phyloP scores from a whole-genome alignment of 139 green algal species.

The Closterium sp. region DNA sequence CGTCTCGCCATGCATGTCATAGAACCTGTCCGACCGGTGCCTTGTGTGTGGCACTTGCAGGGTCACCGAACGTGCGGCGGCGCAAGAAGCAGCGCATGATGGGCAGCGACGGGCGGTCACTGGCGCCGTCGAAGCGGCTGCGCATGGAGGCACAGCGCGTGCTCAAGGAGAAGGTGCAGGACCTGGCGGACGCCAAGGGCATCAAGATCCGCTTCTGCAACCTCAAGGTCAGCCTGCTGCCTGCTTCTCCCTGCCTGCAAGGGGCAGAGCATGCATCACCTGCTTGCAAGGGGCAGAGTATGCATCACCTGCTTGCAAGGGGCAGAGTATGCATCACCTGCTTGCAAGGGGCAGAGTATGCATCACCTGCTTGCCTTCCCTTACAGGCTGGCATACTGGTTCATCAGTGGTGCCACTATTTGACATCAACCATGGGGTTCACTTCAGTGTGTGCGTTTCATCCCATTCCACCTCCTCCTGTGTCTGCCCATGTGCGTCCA shows the following conservation, averaged over 20 bases:
- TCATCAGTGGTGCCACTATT: background rate
- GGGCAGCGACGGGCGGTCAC: background rate
- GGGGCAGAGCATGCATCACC: background rate
- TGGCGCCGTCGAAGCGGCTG: conserved; percentile 38
- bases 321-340: background rate
- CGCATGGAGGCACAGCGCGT: conserved; percentile 37
- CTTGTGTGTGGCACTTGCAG: background rate
- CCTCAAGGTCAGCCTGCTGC: background rate
- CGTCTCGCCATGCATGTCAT: too few relatives aligned
- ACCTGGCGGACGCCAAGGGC: conserved; percentile 41
- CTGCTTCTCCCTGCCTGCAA: background rate
- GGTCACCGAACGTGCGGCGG: background rate
- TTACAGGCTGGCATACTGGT: background rate
- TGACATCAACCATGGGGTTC: too few relatives aligned
- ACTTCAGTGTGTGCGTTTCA: background rate
- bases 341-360: background rate
- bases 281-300: background rate
- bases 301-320: background rate
- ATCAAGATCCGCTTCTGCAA: conserved; percentile 47
- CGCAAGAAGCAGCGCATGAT: background rate
- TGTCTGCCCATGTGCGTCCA: background rate
- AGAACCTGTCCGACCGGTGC: too few relatives aligned
- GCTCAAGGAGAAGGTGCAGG: conserved; percentile 48
- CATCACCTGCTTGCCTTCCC: background rate
- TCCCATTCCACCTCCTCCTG: background rate